These are phyloP conservation scores for Alliaria petiolata DNA, from an alignment of 345 rosid genomes.

Conservation along the genomic window DNA sequence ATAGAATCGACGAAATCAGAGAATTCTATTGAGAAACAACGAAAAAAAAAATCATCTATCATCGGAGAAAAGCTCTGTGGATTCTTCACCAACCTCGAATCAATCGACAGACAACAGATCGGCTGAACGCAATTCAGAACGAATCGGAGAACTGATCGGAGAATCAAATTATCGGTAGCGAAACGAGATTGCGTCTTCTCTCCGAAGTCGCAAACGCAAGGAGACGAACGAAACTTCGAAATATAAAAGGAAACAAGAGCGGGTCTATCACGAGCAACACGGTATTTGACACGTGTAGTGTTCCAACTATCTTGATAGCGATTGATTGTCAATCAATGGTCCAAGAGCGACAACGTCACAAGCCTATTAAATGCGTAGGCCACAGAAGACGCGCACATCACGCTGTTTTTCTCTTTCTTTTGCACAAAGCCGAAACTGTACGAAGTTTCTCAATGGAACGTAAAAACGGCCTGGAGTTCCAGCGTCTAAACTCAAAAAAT, in stretches of 20 bases:
- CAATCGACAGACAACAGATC: background rate
- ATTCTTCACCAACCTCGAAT: background rate
- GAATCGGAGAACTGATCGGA: background rate
- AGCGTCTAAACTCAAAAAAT: background rate
- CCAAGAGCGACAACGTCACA: conserved; percentile 16
- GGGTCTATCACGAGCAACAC: background rate
- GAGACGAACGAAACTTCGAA: background rate
- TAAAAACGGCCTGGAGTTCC: background rate
- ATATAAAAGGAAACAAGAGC: background rate
- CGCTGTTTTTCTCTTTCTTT: background rate
- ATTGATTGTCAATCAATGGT: conserved; percentile 33
- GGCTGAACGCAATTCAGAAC: background rate
- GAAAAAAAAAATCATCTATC: background rate
- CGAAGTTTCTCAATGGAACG: background rate
- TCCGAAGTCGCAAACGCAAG: background rate
- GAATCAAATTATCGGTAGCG: background rate
- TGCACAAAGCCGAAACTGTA: background rate
- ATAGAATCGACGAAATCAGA: background rate
- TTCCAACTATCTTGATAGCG: conserved; percentile 11
- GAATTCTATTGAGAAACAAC: background rate
- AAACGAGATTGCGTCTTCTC: conserved; percentile 1
- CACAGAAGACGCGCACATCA: background rate
- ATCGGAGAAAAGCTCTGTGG: background rate
- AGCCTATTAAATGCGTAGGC: conserved; percentile 3
- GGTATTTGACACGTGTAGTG: conserved; percentile 22